Evolutionary conservation across 805 yeast genomes (phyloP), one percentile per base, ranked within the genome.

Genomic region (Candida saitoana): DNA sequence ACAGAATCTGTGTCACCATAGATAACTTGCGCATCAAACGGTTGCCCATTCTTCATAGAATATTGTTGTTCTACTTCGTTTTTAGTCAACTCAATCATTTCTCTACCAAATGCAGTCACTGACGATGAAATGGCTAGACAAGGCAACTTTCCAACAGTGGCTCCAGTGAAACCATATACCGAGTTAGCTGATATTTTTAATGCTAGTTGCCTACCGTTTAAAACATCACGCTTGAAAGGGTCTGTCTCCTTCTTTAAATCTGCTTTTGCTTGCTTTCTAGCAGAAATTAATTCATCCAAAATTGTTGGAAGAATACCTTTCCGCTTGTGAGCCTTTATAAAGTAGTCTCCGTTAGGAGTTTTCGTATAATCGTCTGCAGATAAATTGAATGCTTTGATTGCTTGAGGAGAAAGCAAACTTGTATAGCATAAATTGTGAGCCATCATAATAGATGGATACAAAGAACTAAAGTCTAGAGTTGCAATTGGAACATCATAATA

Each of bases 1-100:
- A 93, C 99, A 6, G 99, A 95, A 75, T 93, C 99, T 0, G 99
- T 93, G 64, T 93, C 99, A 72, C 99, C 99, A 59, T 93, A 93
- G 32, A 93, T 84, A 47, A 93, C 99, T 50, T 84, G 77, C 0
- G 98, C 82, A 65, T 93, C 95, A 57, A 74, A 81, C n/a, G 77
- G 73, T 54, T 73, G 84, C 1, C 98, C 98, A 61, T 91, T 88
- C 43, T 77, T 78, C n/a, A 80, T 82, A 8, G 80, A 75, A 57
- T 89, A 93, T 42, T 79, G 76, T 31, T 80, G 79, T 62, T 89
- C 90, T 2, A 93, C 98, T 47, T 84, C 87, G 37, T 74, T 71
- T 54, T 91, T 93, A 0, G 99, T 93, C 52, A 78, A 72, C 64
- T 91, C 96, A 67, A 93, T 93, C 99, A 93, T 93, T 39, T 78